Evolutionary conservation across 108 stramenopile genomes (phyloP), one percentile per base, ranked within the genome.

Genomic region (Nitzschia sp.): DNA sequence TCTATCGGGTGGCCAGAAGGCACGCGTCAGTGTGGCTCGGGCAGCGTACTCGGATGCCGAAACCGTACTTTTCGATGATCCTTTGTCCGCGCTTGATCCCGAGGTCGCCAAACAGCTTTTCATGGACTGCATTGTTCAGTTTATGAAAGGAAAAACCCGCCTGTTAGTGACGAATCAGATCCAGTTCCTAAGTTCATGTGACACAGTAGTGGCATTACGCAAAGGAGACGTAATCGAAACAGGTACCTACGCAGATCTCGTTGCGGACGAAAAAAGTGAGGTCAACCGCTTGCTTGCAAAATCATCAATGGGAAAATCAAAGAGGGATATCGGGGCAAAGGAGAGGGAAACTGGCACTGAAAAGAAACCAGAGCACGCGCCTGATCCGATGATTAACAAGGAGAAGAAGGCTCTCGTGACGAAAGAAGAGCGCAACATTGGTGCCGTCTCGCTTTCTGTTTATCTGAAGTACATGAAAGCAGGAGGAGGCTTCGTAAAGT

Each of bases 161-260:
- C 54, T 98, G 15, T 66, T 98, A 21, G 96, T 96, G 4, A 97
- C 98, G 9, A 94, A 98, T 71, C 90, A 93, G 67, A 60, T 92
- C n/a, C 88, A 87, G 56, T 89, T 85, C 54, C 38, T 92, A 9
- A 27, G 57, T 35, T 69, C 77, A n/a, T 92, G 91, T 66, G 94
- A 95, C 58, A 61, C 64, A 13, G 75, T 96, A 19, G 64, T 96
- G 26, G 92, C 90, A 0, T 53, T 96, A 25, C 69, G 79, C 16
- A 79, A 84, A 21, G 73, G 79, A 27, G 69, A 77, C 16, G 71
- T 96, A 28, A 75, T 91, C 38, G 92, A 96, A 71, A 81, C 83
- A 50, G 92, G 92, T 15, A 81, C 81, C 2, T 90, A 78, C 66
- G 54, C 66, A 9, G 86, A 85, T 9, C 81, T 95, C 2, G 75